Evolutionary conservation across 495 filamentous ascomycete genomes (phyloP).

Genomic region (Penicillium egyptiacum): DNA sequence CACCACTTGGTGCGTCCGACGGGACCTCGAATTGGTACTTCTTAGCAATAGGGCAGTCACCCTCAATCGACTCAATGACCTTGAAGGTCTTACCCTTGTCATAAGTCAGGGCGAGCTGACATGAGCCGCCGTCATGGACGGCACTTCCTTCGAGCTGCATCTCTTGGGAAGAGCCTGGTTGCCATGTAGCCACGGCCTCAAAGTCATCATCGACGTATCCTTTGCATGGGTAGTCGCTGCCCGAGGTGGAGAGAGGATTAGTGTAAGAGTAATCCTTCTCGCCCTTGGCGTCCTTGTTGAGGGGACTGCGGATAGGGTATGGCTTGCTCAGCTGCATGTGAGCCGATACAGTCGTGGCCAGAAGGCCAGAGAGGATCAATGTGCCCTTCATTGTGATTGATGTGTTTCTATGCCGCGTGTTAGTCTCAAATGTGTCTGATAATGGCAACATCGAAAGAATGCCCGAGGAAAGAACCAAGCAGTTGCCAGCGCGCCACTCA

Average conservation of each 20-base stretch:
- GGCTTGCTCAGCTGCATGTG: conserved; percentile 51
- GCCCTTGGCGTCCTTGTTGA: conserved; percentile 36
- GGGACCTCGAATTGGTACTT: conserved; percentile 52
- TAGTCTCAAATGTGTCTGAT: neutral
- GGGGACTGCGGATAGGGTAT: conserved; percentile 49
- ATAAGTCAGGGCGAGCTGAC: conserved; percentile 81
- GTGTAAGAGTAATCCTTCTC: conserved; percentile 54
- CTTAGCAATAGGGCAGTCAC: conserved; percentile 68
- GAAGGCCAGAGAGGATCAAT: conserved; percentile 30
- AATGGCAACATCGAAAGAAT: neutral
- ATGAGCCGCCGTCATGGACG: conserved; percentile 82
- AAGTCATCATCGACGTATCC: conserved; percentile 51
- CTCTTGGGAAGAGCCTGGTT: conserved; percentile 40
- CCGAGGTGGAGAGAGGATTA: conserved; percentile 43
- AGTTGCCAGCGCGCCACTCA: neutral
- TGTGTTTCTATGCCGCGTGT: conserved; percentile 4
- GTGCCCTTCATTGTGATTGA: conserved; percentile 42
- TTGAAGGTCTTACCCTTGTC: conserved; percentile 68
- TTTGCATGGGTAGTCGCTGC: conserved; percentile 54
- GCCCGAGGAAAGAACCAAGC: neutral
- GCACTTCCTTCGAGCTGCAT: conserved; percentile 53
- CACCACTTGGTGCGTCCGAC: conserved; percentile 41
- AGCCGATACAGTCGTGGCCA: conserved; percentile 42
- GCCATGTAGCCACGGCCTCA: conserved; percentile 45
- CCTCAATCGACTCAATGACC: conserved; percentile 79